A percentile compares a stretch with the other conserved stretches of the same genome.
Evolutionary conservation across 306 rosid species (phyloP).

Genomic region (Quercus berberidifolia): DNA sequence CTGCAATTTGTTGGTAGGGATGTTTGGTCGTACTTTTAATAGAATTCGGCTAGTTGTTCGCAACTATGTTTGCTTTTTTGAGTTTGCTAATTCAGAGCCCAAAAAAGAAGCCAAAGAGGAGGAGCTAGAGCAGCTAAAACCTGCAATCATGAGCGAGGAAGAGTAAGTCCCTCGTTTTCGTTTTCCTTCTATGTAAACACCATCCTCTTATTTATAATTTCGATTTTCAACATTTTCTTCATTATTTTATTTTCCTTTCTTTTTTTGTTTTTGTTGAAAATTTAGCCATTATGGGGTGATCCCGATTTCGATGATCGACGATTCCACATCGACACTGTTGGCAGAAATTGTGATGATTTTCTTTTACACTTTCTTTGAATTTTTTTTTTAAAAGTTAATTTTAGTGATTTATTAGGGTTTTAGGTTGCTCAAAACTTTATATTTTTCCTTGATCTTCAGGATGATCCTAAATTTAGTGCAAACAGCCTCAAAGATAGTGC

Average conservation of each 20-base stretch:
- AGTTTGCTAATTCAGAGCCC: too few species aligned
- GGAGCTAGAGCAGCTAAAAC: too few species aligned
- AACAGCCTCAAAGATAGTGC: too few species aligned
- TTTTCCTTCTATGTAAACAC: constrained; percentile 1
- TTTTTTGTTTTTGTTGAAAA: constrained; percentile 42
- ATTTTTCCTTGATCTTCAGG: constrained; percentile 33
- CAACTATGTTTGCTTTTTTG: too few species aligned
- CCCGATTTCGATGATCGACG: constrained; percentile 82
- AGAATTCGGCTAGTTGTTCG: too few species aligned
- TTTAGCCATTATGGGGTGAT: constrained; percentile 9
- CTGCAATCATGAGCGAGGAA: constrained; percentile 62
- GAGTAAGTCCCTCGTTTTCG: constrained; percentile 37
- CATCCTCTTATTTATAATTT: too few species aligned
- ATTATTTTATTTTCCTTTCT: too few species aligned
- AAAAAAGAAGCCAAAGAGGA: too few species aligned
- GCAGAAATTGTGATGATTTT: constrained; percentile 60
- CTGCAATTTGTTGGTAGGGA: too few species aligned
- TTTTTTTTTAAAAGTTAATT: neutral
- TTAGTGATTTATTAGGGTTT: constrained; percentile 2
- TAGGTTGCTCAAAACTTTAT: too few species aligned
- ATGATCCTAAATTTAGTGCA: constrained; percentile 40
- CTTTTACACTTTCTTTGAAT: neutral
- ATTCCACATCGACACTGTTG: constrained; percentile 62
- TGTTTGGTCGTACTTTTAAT: too few species aligned
- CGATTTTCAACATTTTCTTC: neutral